A percentile compares a stretch with the other conserved stretches of the same genome.
Conservation (phyloP, 2,329 filamentous ascomycete genomes). For the Trichophaea hybrida region DNA sequence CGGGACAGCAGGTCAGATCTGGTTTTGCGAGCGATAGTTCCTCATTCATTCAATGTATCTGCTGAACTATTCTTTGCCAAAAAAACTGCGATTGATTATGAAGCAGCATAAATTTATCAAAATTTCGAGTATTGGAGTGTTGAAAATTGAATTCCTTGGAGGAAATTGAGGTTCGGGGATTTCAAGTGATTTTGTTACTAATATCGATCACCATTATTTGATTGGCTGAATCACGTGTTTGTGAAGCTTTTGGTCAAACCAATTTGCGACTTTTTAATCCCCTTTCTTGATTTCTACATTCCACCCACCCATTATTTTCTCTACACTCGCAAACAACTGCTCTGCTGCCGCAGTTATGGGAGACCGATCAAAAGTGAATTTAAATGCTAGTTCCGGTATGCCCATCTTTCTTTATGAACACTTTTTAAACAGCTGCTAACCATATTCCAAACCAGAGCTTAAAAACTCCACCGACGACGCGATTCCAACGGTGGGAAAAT, state of each 20-base stretch:
- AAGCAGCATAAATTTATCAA: too few species aligned
- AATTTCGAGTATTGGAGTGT: too few species aligned
- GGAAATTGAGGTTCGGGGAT: not conserved
- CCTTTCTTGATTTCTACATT: not conserved
- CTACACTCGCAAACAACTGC: not conserved
- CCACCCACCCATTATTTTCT: not conserved
- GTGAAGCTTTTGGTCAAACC: not conserved
- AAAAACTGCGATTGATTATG: too few species aligned
- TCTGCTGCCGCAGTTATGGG: constrained; percentile 3
- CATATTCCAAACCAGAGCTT: constrained; percentile 47
- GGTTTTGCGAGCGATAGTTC: too few species aligned
- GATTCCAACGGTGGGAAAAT: constrained; percentile 40
- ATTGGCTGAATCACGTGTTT: not conserved
- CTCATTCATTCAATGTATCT: too few species aligned
- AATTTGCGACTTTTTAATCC: not conserved
- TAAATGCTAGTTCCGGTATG: constrained; percentile 23
- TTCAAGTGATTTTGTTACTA: not conserved
- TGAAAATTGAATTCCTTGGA: too few species aligned
- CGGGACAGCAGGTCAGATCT: too few species aligned
- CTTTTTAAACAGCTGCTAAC: not conserved
- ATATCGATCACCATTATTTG: not conserved
- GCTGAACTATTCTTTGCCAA: too few species aligned
- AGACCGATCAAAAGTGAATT: constrained; percentile 24
- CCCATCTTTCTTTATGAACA: not conserved
- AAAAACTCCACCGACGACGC: constrained; percentile 96